A percentile compares a stretch with the other conserved stretches of the same genome.
These are phyloP conservation scores for Coemansia reversa DNA, from an alignment of 192 early-diverging fungal genomes.

Conservation along the genomic window DNA sequence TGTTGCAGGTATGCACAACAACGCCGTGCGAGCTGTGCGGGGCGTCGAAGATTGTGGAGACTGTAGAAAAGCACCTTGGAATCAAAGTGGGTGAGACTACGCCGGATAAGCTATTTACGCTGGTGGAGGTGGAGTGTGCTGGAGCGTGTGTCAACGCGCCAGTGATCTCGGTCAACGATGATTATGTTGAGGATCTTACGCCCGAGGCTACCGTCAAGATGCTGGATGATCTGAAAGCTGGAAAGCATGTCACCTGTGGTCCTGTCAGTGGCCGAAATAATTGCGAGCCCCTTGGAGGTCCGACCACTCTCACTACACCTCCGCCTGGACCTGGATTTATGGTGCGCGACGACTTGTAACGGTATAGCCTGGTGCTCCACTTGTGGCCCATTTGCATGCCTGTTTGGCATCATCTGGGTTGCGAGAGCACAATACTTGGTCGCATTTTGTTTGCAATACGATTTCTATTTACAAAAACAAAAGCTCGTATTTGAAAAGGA, in stretches of 20 bases:
- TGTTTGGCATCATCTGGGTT: not conserved
- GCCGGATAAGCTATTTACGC: slow-evolving; percentile 88
- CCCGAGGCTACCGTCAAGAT: slow-evolving; percentile 86
- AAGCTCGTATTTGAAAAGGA: not conserved
- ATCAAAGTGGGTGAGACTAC: slow-evolving; percentile 96
- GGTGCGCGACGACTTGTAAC: slow-evolving; percentile 75
- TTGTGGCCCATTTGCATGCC: not conserved
- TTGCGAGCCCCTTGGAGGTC: slow-evolving; percentile 82
- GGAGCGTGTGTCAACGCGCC: slow-evolving; percentile 98
- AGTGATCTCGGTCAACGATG: slow-evolving; percentile 96
- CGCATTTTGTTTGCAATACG: not conserved
- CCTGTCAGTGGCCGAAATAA: slow-evolving; percentile 82
- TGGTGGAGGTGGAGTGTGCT: slow-evolving; percentile 99
- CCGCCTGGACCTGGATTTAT: slow-evolving; percentile 92
- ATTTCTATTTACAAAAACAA: not conserved
- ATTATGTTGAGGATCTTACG: slow-evolving; percentile 98
- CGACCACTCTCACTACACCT: slow-evolving; percentile 81
- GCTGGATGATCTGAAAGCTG: slow-evolving; percentile 81
- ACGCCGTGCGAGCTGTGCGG: slow-evolving; percentile 98
- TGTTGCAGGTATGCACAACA: slow-evolving; percentile 97
- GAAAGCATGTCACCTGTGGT: slow-evolving; percentile 74
- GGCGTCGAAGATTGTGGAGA: slow-evolving; percentile 83
- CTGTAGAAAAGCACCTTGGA: slow-evolving; percentile 81
- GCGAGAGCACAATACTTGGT: not conserved
- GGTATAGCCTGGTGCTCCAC: not conserved